These are phyloP conservation scores for Amorphotheca resinae DNA, from an alignment of 495 filamentous ascomycete species.

Conservation along the genomic window DNA sequence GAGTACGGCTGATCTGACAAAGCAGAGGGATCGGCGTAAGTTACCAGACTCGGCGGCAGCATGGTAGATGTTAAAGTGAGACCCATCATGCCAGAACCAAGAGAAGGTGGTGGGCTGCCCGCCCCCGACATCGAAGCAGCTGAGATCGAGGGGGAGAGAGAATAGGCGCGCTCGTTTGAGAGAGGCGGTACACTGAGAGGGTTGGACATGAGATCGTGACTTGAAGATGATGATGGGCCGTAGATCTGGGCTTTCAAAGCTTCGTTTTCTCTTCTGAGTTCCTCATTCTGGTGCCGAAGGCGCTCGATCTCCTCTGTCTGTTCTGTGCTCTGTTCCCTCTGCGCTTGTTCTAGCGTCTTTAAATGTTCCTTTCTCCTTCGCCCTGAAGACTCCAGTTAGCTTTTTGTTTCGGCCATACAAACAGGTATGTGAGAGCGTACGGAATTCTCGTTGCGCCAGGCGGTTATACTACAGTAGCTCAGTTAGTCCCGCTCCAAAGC, in stretches of 20 bases:
- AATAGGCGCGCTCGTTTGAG: conserved; percentile 16
- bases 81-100: conserved; percentile 22
- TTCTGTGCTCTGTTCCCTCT: conserved; percentile 23
- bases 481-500: too few species aligned
- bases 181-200: conserved; percentile 7
- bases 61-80: conserved; percentile 22
- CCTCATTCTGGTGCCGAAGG: conserved; percentile 22
- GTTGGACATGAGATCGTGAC: conserved; percentile 10
- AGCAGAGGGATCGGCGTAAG: conserved; percentile 16
- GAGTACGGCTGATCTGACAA: conserved; percentile 21
- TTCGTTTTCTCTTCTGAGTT: conserved; percentile 25
- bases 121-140: conserved; percentile 17
- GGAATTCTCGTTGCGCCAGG: conserved; percentile 24
- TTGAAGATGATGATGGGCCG: conserved; percentile 15
- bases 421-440: conserved; percentile 10
- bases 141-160: conserved; percentile 19
- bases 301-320: conserved; percentile 28
- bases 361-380: conserved; percentile 28
- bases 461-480: conserved; percentile 19
- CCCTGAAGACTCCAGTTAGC: conserved; percentile 15
- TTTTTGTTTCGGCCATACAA: neutral
- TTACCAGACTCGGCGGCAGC: conserved; percentile 15
- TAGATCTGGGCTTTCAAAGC: conserved; percentile 20
- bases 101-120: conserved; percentile 16
- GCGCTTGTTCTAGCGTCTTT: conserved; percentile 26